A percentile compares a stretch with the other conserved stretches of the same genome.
Conservation (phyloP, 2,329 filamentous ascomycete genomes). For the Monascus ruber region DNA sequence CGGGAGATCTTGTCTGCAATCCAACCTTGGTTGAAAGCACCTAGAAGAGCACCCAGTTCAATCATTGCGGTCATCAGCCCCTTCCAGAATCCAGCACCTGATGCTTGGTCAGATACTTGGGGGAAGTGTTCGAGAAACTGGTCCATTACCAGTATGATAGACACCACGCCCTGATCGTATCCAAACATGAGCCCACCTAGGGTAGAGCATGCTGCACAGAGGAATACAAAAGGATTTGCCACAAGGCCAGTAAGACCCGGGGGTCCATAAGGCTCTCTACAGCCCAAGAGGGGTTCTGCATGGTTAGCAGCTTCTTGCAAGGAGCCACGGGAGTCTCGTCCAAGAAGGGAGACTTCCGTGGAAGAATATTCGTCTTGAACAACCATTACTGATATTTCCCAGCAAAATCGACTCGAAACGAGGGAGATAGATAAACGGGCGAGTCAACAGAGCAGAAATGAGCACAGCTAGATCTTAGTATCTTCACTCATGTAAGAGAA, state of each 20-base stretch:
- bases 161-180: constrained; percentile 37
- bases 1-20: constrained; percentile 43
- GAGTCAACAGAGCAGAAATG: too few species aligned
- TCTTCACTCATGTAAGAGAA: too few species aligned
- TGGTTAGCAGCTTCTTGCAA: constrained; percentile 22
- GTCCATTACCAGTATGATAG: constrained; percentile 41
- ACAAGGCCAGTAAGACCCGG: constrained; percentile 38
- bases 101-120: constrained; percentile 28
- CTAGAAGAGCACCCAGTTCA: constrained; percentile 40
- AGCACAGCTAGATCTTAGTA: too few species aligned
- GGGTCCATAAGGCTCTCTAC: constrained; percentile 22
- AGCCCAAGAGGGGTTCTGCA: constrained; percentile 18
- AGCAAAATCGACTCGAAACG: too few species aligned
- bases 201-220: constrained; percentile 41
- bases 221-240: constrained; percentile 37
- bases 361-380: constrained; percentile 6
- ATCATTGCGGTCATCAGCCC: constrained; percentile 45
- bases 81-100: constrained; percentile 30
- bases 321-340: not conserved
- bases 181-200: constrained; percentile 41
- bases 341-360: constrained; percentile 10
- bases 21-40: constrained; percentile 38
- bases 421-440: too few species aligned
- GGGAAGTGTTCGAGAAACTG: constrained; percentile 39
- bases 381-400: constrained; percentile 6